Evolutionary conservation across 2,329 filamentous ascomycete species (phyloP).

Genomic region (Aspergillus bombycis): DNA sequence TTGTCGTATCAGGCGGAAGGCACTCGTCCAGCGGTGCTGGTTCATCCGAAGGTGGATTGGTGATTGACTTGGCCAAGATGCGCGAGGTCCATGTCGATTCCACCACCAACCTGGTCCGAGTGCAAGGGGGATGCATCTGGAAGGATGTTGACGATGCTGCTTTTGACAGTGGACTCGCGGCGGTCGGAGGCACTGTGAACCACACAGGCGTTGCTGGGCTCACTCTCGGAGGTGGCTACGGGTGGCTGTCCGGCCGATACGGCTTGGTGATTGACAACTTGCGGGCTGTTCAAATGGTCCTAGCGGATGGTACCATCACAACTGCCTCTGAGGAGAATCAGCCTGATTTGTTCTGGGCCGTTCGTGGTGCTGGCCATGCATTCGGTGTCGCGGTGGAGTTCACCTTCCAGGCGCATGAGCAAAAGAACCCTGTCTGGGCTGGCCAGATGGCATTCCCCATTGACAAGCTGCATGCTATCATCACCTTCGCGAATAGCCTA

Average conservation of each 20-base stretch:
- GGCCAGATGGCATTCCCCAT: slow-evolving; percentile 33
- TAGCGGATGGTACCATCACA: slow-evolving; percentile 42
- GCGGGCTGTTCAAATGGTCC: slow-evolving; percentile 41
- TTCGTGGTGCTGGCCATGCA: slow-evolving; percentile 45
- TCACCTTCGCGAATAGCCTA: background rate
- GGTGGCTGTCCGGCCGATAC: slow-evolving; percentile 57
- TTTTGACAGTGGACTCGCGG: slow-evolving; percentile 57
- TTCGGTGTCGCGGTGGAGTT: slow-evolving; percentile 50
- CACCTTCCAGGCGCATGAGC: slow-evolving; percentile 31
- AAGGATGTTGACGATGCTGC: slow-evolving; percentile 58
- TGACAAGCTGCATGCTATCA: slow-evolving; percentile 21
- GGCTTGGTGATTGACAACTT: slow-evolving; percentile 60
- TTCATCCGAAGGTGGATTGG: slow-evolving; percentile 57
- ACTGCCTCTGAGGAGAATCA: slow-evolving; percentile 46
- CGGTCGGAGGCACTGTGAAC: slow-evolving; percentile 64
- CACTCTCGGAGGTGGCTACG: slow-evolving; percentile 61
- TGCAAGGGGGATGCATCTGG: slow-evolving; percentile 59
- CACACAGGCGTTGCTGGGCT: slow-evolving; percentile 66
- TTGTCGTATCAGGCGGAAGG: slow-evolving; percentile 34
- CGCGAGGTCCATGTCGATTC: slow-evolving; percentile 54
- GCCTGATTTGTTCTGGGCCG: slow-evolving; percentile 51
- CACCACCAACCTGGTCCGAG: slow-evolving; percentile 49
- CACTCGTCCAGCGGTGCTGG: slow-evolving; percentile 58
- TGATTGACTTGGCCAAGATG: slow-evolving; percentile 61
- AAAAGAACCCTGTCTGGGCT: slow-evolving; percentile 35